phyloP scores from a whole-genome alignment of 106 monocot species.

The Triglochin maritima region DNA sequence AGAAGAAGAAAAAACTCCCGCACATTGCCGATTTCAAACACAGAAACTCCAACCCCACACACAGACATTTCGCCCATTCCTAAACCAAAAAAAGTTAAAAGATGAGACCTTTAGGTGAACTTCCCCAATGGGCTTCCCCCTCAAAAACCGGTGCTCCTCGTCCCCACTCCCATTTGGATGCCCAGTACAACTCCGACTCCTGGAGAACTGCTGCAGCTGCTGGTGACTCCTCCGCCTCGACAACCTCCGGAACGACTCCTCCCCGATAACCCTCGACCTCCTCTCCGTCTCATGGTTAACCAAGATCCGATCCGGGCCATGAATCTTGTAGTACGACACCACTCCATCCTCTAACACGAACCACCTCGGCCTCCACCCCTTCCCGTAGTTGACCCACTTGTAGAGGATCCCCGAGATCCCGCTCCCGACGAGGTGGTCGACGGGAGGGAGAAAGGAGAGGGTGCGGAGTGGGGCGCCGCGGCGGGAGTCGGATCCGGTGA shows the following conservation, averaged over 20 bases:
- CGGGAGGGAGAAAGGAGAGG: too few relatives aligned
- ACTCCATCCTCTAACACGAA: slow-evolving; percentile 89
- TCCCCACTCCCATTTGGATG: background rate
- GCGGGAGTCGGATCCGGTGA: too few relatives aligned
- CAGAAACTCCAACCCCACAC: too few relatives aligned
- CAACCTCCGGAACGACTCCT: slow-evolving; percentile 48
- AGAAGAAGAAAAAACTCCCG: slow-evolving; percentile 6
- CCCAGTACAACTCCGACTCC: too few relatives aligned
- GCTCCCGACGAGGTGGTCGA: slow-evolving; percentile 4
- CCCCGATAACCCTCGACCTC: slow-evolving; percentile 63
- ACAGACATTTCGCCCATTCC: too few relatives aligned
- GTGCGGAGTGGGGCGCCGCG: too few relatives aligned
- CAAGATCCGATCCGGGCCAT: slow-evolving; percentile 63
- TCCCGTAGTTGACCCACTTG: slow-evolving; percentile 97
- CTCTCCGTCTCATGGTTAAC: slow-evolving; percentile 44
- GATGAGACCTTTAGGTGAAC: slow-evolving; percentile 59
- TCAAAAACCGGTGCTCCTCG: background rate
- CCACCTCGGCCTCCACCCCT: slow-evolving; percentile 87
- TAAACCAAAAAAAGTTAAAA: background rate
- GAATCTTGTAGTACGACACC: slow-evolving; percentile 86
- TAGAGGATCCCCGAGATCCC: slow-evolving; percentile 73
- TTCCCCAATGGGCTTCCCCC: slow-evolving; percentile 57
- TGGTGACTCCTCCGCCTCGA: slow-evolving; percentile 9
- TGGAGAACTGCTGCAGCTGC: too few relatives aligned
- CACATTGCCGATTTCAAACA: too few relatives aligned